A percentile compares a stretch with the other conserved stretches of the same genome.
These are phyloP conservation scores for Sonneratia caseolaris DNA, from an alignment of 345 rosid genomes.

Conservation along the genomic window DNA sequence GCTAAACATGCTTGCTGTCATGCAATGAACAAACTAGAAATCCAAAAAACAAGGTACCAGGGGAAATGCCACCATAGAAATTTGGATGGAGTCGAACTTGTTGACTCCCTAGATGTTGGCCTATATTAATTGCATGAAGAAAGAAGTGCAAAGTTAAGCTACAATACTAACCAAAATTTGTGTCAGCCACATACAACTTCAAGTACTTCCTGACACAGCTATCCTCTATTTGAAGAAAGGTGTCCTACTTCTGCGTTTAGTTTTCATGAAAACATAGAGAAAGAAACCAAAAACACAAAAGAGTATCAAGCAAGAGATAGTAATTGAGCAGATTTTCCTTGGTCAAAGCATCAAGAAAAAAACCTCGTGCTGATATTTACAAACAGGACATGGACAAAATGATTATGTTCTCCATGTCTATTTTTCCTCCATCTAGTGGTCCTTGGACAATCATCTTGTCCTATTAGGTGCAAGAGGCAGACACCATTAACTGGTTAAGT, in stretches of 20 bases:
- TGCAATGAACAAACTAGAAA: not conserved
- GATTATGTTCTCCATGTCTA: not conserved
- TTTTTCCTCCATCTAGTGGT: not conserved
- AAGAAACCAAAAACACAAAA: too few relatives aligned
- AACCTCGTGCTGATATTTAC: not conserved
- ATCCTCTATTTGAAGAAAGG: not conserved
- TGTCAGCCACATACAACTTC: not conserved
- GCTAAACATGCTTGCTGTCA: not conserved
- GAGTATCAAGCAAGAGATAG: too few relatives aligned
- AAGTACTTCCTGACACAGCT: not conserved
- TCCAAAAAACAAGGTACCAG: not conserved
- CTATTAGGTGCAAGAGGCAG: not conserved
- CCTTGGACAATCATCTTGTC: too few relatives aligned
- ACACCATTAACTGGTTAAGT: not conserved
- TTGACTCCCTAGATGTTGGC: not conserved
- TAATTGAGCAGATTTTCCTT: not conserved
- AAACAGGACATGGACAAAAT: not conserved
- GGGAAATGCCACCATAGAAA: not conserved
- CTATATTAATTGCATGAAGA: constrained; percentile 6
- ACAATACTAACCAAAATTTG: not conserved
- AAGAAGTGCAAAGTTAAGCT: not conserved
- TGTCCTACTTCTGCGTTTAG: not conserved
- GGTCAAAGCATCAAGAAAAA: not conserved
- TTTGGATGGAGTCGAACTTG: not conserved
- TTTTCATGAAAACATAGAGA: not conserved